Evolutionary conservation across 2,329 filamentous ascomycete species (phyloP).

Genomic region (Orbilia blumenaviensis): DNA sequence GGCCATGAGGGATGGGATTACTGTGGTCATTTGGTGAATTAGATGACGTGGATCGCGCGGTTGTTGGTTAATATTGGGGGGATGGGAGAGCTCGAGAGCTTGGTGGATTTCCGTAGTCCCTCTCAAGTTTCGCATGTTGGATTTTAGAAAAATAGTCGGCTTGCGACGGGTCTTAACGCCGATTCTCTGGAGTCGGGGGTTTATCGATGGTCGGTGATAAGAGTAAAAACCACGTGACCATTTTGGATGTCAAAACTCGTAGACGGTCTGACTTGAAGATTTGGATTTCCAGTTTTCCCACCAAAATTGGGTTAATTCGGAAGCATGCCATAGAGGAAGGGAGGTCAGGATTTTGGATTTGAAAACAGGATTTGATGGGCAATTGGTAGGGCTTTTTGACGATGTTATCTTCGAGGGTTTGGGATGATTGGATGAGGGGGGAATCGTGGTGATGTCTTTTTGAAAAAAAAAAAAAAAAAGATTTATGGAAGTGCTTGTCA

Average conservation of each 20-base stretch:
- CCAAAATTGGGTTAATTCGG: no score
- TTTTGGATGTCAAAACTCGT: neutral
- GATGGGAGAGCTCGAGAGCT: neutral
- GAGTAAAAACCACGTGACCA: neutral
- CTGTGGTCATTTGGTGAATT: slow-evolving; percentile 11
- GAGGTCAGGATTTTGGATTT: no score
- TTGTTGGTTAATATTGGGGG: neutral
- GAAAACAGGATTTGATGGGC: no score
- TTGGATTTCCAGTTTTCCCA: no score
- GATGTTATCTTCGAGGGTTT: no score
- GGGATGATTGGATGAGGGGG: no score
- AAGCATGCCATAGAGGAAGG: no score
- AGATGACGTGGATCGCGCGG: neutral
- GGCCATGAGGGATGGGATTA: slow-evolving; percentile 52
- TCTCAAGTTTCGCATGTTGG: neutral
- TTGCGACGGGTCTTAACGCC: neutral
- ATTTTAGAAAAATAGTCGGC: neutral
- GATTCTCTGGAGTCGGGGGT: neutral
- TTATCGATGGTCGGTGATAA: neutral
- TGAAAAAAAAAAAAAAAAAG: no score
- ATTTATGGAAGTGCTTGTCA: no score
- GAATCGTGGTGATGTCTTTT: no score
- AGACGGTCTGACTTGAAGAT: neutral
- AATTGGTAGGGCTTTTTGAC: no score
- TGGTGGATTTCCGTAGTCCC: no score